Conservation (phyloP, 2,329 filamentous ascomycete genomes). For the Alternaria triticina region DNA sequence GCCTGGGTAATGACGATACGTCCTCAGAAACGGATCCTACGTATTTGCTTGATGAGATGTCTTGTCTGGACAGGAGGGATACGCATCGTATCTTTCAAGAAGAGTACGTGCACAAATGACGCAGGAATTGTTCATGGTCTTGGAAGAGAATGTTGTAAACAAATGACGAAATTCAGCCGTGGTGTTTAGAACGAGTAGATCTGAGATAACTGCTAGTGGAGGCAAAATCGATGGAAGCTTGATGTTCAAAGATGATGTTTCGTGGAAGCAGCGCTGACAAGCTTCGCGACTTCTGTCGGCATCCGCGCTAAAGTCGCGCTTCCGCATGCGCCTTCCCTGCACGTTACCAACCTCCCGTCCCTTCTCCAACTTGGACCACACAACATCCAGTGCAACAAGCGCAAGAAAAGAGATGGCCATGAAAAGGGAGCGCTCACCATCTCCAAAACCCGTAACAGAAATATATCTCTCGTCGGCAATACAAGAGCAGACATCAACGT, state of each 20-base stretch:
- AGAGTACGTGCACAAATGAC: not conserved
- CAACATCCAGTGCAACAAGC: not conserved
- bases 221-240: not conserved
- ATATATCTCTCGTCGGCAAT: constrained; percentile 56
- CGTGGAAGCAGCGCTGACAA: not conserved
- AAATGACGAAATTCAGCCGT: not conserved
- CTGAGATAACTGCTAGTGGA: not conserved
- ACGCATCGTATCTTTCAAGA: not conserved
- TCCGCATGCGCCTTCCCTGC: constrained; percentile 5
- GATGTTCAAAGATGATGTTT: not conserved
- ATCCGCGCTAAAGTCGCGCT: constrained; percentile 7
- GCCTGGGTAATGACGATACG: not conserved
- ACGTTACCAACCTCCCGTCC: constrained; percentile 1
- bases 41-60: not conserved
- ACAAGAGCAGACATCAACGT: constrained; percentile 59
- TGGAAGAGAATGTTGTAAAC: not conserved
- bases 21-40: not conserved
- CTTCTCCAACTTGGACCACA: constrained; percentile 2
- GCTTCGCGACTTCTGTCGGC: constrained; percentile 16
- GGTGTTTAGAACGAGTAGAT: not conserved
- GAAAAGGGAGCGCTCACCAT: constrained; percentile 37
- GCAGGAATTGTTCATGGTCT: not conserved
- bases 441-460: constrained; percentile 20
- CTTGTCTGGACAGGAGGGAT: not conserved
- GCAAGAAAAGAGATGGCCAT: constrained; percentile 31